phyloP scores from a whole-genome alignment of 2,329 filamentous ascomycete species.

The Penicillium sp. region DNA sequence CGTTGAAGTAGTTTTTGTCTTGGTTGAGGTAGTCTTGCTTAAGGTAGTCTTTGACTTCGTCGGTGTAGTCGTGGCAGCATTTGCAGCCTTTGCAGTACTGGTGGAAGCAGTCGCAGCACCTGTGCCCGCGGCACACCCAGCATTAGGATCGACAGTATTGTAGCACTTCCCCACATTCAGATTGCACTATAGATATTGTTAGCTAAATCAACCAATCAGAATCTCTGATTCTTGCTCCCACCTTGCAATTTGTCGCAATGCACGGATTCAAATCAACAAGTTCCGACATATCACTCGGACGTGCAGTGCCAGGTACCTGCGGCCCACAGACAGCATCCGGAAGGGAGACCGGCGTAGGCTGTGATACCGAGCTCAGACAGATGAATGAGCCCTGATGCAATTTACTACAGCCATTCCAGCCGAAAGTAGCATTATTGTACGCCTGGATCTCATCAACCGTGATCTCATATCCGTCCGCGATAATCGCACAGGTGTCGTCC shows the following conservation, averaged over 20 bases:
- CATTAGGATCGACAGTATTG: neutral
- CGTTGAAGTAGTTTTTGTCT: neutral
- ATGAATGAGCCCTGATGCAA: constrained; percentile 34
- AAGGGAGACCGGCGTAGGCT: constrained; percentile 44
- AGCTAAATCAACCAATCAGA: neutral
- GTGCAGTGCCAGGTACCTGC: constrained; percentile 40
- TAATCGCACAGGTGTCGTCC: neutral
- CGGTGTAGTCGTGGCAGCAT: neutral
- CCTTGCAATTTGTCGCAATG: neutral
- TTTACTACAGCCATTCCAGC: constrained; percentile 42
- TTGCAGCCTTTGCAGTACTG: neutral
- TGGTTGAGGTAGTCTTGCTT: neutral
- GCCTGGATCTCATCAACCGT: constrained; percentile 40
- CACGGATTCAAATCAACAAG: constrained; percentile 18
- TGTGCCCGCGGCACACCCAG: neutral
- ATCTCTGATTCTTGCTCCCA: neutral
- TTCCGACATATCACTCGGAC: constrained; percentile 31
- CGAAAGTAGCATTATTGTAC: constrained; percentile 48
- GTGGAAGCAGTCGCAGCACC: neutral
- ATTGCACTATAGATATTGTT: neutral
- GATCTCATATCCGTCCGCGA: constrained; percentile 20
- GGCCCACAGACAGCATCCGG: constrained; percentile 49
- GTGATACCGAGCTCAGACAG: constrained; percentile 43
- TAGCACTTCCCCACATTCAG: neutral
- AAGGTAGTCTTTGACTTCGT: neutral